These are phyloP conservation scores for Pleurotus pulmonarius DNA, from an alignment of 768 basidiomycete species.

Conservation along the genomic window DNA sequence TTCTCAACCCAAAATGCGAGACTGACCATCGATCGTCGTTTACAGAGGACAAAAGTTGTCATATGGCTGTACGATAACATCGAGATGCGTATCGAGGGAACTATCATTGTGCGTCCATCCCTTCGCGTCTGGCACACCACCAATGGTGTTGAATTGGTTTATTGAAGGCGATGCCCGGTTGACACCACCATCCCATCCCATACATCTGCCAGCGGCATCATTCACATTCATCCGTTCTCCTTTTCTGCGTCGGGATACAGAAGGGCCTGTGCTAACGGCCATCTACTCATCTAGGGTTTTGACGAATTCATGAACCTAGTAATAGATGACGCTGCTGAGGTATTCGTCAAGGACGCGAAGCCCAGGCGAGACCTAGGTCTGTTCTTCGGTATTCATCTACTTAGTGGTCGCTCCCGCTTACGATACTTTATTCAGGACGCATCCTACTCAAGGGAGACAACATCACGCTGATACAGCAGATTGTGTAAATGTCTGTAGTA, in stretches of 20 bases:
- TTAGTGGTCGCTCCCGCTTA: too few relatives aligned
- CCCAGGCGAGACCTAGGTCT: slow-evolving; percentile 80
- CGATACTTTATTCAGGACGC: slow-evolving; percentile 55
- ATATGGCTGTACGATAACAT: slow-evolving; percentile 98
- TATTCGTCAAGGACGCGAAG: slow-evolving; percentile 87
- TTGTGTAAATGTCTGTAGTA: slow-evolving; percentile 19
- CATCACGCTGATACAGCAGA: slow-evolving; percentile 93
- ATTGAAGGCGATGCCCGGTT: slow-evolving; percentile 27
- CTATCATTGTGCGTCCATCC: slow-evolving; percentile 78
- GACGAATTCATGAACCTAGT: slow-evolving; percentile 99
- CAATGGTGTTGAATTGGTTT: slow-evolving; percentile 36
- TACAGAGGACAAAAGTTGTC: slow-evolving; percentile 75
- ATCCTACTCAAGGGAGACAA: slow-evolving; percentile 97
- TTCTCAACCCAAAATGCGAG: slow-evolving; percentile 9
- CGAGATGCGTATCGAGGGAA: slow-evolving; percentile 94
- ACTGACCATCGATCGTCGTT: slow-evolving; percentile 11
- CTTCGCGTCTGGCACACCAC: slow-evolving; percentile 17
- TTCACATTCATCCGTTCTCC: background rate
- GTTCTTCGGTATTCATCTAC: slow-evolving; percentile 18
- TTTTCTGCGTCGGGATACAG: background rate
- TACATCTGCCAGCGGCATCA: background rate
- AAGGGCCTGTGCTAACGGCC: background rate
- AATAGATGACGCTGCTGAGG: slow-evolving; percentile 89
- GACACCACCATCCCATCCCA: slow-evolving; percentile 7
- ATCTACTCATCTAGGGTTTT: slow-evolving; percentile 67